Base-by-base conservation (phyloP, 2,329 filamentous ascomycete genomes). In the Elsinoe necatrix region DNA sequence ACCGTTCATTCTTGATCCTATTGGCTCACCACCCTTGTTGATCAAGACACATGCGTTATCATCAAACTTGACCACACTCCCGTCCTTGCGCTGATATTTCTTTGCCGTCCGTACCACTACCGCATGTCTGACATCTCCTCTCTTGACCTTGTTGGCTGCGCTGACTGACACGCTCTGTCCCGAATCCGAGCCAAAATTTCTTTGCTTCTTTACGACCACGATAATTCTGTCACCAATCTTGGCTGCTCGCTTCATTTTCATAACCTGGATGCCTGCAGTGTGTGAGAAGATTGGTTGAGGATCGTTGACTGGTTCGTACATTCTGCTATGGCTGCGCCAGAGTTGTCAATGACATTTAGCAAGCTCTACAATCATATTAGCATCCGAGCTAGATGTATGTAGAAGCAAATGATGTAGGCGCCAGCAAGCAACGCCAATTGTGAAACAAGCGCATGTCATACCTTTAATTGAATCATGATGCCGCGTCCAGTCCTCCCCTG, bases 271-370 rank as follows among this genome's bases (percentile, higher is more conserved):
- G 76, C 48, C 48, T 52, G 31, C 5, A 21, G 11, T n/a, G 14
- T 34, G 31, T 52, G 18, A 52, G 48, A 34, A 52, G 48, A 34
- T 39, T 14, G 12, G 20, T 18, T 14, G n/a, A 39, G 11, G 48
- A 20, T 21, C 11, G 12, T 11, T n/a, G 14, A n/a, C 2, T 9
- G 12, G 2, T 37, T 18, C 48, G 48, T 25, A 52, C 93, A 98
- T 77, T 98, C 93, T 75, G 97, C 93, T 64, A 98, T 80, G 66
- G 93, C 91, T 65, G 93, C 93, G 71, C 93, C 93, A 63, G 93
- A 97, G 79, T 96, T 98, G 85, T 98, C 93, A 83, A 98, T 97
- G 85, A 93, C 97, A 76, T 93, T 96, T 67, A 98, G 82, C 83
- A 98, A 89, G 71, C 91, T 87, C 93, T 96, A 64, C 31, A 43